These are phyloP conservation scores for Colletotrichum filicis DNA, from an alignment of 2,329 filamentous ascomycete species.

Conservation along the genomic window DNA sequence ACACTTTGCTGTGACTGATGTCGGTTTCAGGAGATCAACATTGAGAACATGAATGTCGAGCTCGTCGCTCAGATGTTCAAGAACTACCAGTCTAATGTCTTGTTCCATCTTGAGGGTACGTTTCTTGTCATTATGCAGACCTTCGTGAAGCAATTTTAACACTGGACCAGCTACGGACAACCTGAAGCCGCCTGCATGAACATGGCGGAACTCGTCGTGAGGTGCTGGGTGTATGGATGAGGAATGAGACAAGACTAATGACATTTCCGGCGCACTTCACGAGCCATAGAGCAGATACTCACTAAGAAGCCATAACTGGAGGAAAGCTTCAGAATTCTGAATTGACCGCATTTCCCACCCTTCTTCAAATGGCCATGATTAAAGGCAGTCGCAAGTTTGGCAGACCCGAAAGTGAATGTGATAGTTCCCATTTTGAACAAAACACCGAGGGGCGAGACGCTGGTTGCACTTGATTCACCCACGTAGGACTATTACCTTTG, in stretches of 20 bases:
- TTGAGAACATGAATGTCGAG: constrained; percentile 99
- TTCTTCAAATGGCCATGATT: too few species aligned
- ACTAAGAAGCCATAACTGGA: neutral
- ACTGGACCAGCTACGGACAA: constrained; percentile 43
- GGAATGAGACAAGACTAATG: constrained; percentile 25
- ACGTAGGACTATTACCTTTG: neutral
- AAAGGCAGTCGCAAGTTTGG: too few species aligned
- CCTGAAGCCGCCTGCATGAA: constrained; percentile 78
- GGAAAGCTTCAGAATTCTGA: neutral
- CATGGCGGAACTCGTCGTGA: neutral
- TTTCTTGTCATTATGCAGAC: neutral
- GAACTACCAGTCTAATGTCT: constrained; percentile 97
- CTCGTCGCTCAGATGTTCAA: constrained; percentile 99
- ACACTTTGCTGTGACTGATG: neutral
- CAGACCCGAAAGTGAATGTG: too few species aligned
- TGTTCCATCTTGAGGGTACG: constrained; percentile 95
- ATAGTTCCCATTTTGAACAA: neutral
- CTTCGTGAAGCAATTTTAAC: neutral
- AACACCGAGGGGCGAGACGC: too few species aligned
- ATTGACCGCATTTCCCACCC: too few species aligned
- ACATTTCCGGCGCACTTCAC: neutral
- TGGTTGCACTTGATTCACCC: neutral
- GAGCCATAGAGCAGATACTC: neutral
- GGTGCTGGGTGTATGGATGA: neutral
- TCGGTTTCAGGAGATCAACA: constrained; percentile 84